Conservation (phyloP, 2,329 filamentous ascomycete genomes). For the Botryosphaeria agaves region DNA sequence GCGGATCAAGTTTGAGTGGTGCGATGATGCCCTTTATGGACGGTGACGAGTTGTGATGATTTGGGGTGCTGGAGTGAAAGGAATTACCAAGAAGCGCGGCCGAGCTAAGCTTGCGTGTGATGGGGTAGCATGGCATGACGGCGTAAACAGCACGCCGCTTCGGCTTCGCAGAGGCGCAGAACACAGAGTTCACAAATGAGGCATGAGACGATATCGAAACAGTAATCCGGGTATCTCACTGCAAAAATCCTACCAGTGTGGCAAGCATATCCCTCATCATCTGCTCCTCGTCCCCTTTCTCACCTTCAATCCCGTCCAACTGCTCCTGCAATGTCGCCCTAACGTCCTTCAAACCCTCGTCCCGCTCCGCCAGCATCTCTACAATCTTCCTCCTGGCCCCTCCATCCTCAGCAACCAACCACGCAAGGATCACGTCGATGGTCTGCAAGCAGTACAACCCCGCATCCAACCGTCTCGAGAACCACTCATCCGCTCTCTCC, state of each 20-base stretch:
- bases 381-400: constrained; percentile 52
- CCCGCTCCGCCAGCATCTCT: constrained; percentile 46
- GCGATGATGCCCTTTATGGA: too few relatives aligned
- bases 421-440: constrained; percentile 71
- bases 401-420: constrained; percentile 78
- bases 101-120: too few relatives aligned
- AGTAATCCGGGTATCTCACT: too few relatives aligned
- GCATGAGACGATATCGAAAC: too few relatives aligned
- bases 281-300: constrained; percentile 27
- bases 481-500: constrained; percentile 50
- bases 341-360: constrained; percentile 47
- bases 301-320: constrained; percentile 38
- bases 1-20: too few relatives aligned
- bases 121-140: too few relatives aligned
- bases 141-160: too few relatives aligned
- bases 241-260: constrained; percentile 35
- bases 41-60: too few relatives aligned
- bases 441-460: constrained; percentile 72
- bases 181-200: too few relatives aligned
- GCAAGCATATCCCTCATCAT: constrained; percentile 45
- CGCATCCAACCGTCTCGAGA: constrained; percentile 61
- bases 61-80: too few relatives aligned
- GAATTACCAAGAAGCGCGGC: too few relatives aligned
- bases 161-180: too few relatives aligned
- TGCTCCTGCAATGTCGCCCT: constrained; percentile 53